Base-by-base conservation (phyloP, 306 rosid genomes). In the Trifolium pratense region DNA sequence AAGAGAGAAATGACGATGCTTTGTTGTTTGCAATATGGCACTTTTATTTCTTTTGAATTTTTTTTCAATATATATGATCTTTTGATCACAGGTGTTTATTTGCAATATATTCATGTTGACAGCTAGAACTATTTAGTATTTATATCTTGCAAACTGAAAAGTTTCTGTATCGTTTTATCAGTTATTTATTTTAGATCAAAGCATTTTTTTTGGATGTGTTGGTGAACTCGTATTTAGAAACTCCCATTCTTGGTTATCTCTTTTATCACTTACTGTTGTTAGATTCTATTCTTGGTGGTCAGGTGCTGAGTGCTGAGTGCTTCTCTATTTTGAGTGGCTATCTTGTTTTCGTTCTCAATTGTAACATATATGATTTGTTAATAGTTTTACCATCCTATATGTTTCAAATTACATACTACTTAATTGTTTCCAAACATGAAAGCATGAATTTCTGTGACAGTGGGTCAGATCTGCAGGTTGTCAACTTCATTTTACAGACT, bases 401-500 rank as follows among this genome's bases (percentile, higher is more conserved):
- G 71, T 68, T 76, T 77, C 75, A 52, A 65, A 59, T 79, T 64
- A 39, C 73, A 26, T 60, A 51, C 51, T 69, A 48, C 57, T 69
- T 63, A 51, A 32, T 20, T 68, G 66, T 51, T 77, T 39, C 68
- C 18, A 48, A 71, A 74, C 83, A 45, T 76, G 75, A 60, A 76
- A 75, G 69, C 80, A 51, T 82, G 77, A 77, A 77, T 45, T 62
- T 81, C 67, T 75, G 59, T 87, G 83, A 87, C 97, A 62, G 58
- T 85, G 79, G 77, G 90, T 80, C 79, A 75, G 82, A 79, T 73
- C 73, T 85, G 94, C 92, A 89, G 98, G 96, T 89, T 43, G 89
- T 94, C 76, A 87, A 81, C 84, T 91, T 89, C 88, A 88, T 91
- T 81, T 86, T 94, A 84, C 98, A 88, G 62, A 94, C 97, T 53